A percentile compares a stretch with the other conserved stretches of the same genome.
These are phyloP conservation scores for Cryptococcus sp. DNA, from an alignment of 1,284 basidiomycete genomes.

Conservation along the genomic window DNA sequence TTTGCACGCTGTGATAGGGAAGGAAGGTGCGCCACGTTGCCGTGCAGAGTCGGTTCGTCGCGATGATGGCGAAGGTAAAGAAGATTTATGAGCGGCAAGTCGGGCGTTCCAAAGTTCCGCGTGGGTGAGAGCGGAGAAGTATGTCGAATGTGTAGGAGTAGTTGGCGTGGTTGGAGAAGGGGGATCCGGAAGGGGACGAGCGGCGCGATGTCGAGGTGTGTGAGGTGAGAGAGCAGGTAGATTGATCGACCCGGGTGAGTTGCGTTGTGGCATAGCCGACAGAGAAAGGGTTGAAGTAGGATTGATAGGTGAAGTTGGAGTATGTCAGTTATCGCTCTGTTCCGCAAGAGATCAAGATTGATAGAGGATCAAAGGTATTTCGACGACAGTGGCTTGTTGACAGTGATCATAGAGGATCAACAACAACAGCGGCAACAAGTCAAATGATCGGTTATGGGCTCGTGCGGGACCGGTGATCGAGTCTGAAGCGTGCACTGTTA, in stretches of 20 bases:
- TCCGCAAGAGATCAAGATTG: too few relatives aligned
- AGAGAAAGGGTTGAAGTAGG: background rate
- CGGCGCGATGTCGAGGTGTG: conserved; percentile 8
- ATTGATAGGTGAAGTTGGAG: background rate
- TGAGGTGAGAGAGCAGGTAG: conserved; percentile 14
- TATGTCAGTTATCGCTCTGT: too few relatives aligned
- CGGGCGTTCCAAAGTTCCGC: conserved; percentile 12
- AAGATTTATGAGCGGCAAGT: conserved; percentile 11
- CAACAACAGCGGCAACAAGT: too few relatives aligned
- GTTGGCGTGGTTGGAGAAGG: conserved; percentile 8
- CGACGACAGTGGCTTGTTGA: background rate
- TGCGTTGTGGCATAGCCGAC: background rate
- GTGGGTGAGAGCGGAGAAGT: conserved; percentile 11
- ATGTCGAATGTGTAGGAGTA: conserved; percentile 11
- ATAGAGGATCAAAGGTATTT: too few relatives aligned
- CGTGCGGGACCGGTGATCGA: too few relatives aligned
- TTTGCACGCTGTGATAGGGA: background rate
- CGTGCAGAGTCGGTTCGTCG: background rate
- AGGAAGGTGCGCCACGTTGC: background rate
- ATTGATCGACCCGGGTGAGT: conserved; percentile 12
- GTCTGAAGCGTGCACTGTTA: too few relatives aligned
- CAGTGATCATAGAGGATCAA: background rate
- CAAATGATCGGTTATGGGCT: too few relatives aligned
- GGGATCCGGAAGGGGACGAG: background rate
- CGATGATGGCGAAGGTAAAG: background rate